Evolutionary conservation across 768 basidiomycete genomes (phyloP), one percentile per base, ranked within the genome.

Genomic region (Mycena vulgaris): DNA sequence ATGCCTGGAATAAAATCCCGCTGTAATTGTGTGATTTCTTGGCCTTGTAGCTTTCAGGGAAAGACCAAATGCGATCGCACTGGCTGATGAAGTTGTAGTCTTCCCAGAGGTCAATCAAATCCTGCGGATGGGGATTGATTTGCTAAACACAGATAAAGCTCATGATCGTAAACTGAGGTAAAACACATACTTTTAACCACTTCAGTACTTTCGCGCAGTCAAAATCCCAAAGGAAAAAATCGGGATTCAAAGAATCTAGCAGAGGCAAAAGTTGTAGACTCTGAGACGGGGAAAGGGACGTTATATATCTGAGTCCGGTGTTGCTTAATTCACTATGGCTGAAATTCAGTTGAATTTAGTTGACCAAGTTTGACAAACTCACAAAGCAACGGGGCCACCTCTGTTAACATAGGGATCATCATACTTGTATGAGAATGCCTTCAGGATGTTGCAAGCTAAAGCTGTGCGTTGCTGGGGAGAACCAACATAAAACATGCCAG

Each of bases 91-190:
- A 49, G 7, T 11, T 11, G 19, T 62, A 62, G 47, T 62, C 60
- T 14, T 62, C 60, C 60, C 60, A 62, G 1, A 48, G n/a, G 5
- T 14, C 21, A 35, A 62, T 62, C 16, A 62, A 28, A 11, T 35
- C 47, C 4, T 37, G 1, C 1, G 31, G n/a, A 10, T 31, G 14
- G 3, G n/a, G 30, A 5, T 35, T n/a, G 23, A 33, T 16, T n/a
- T 47, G 35, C 60, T 61, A 28, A 25, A 37, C 9, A n/a, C 2
- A 23, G 23, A 19, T 62, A 14, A 49, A 47, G 0, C 10, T 5
- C 5, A 39, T 16, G 9, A 30, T 37, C 33, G 8, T 17, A 23
- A 27, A 16, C 9, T 28, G 48, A 27, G 25, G 13, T 2, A 27
- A 2, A 28, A 49, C 21, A 28, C 25, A 3, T 13, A 49, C 48